Conservation (phyloP, 2,329 filamentous ascomycete genomes). For the Celoporthe dispersa region DNA sequence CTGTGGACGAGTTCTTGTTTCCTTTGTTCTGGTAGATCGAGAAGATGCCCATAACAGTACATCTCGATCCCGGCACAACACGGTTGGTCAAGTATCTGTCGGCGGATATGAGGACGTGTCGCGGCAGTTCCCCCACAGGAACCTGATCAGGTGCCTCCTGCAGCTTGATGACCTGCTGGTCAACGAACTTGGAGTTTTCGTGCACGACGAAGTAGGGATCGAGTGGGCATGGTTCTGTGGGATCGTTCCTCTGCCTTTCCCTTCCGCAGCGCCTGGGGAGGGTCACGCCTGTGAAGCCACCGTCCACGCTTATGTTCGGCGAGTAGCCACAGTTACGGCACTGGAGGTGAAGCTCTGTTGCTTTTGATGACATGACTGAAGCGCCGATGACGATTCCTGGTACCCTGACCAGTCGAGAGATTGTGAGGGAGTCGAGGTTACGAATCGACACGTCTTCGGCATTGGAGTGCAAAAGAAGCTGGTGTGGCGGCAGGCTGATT, state of each 20-base stretch:
- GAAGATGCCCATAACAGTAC: slow-evolving; percentile 95
- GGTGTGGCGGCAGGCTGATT: slow-evolving; percentile 81
- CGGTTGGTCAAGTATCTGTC: slow-evolving; percentile 94
- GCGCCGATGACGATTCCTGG: slow-evolving; percentile 98
- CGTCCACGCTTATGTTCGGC: slow-evolving; percentile 72
- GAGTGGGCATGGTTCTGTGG: slow-evolving; percentile 77
- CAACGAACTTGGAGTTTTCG: slow-evolving; percentile 91
- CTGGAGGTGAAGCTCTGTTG: slow-evolving; percentile 82
- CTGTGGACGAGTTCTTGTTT: slow-evolving; percentile 72
- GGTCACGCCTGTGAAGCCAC: slow-evolving; percentile 86
- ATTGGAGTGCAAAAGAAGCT: slow-evolving; percentile 91
- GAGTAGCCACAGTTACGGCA: slow-evolving; percentile 84
- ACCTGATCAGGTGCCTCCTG: slow-evolving; percentile 98
- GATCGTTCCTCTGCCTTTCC: slow-evolving; percentile 65
- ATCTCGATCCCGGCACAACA: slow-evolving; percentile 92
- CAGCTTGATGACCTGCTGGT: slow-evolving; percentile 97
- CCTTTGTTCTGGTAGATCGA: slow-evolving; percentile 96
- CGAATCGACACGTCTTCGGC: slow-evolving; percentile 91
- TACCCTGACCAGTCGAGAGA: slow-evolving; percentile 92
- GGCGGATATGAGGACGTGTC: slow-evolving; percentile 95
- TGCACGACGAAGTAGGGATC: slow-evolving; percentile 97
- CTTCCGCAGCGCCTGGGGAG: slow-evolving; percentile 80
- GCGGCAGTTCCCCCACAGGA: slow-evolving; percentile 90
- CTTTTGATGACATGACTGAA: slow-evolving; percentile 95
- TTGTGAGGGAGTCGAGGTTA: slow-evolving; percentile 88